Evolutionary conservation across 176 grass and related monocot genomes (phyloP).

Genomic region (Hyparrhenia diplandra): DNA sequence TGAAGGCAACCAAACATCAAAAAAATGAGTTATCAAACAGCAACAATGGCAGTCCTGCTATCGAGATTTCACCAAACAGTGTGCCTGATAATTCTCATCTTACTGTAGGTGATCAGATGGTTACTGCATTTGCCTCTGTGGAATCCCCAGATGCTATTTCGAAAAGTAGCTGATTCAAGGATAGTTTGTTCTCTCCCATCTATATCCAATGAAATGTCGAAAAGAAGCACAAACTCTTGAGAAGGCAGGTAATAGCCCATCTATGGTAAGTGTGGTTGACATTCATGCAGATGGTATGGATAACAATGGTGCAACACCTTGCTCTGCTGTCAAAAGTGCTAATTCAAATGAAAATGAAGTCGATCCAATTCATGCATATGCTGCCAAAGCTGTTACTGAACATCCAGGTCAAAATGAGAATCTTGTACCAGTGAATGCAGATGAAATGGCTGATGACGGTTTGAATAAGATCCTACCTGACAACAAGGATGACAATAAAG

Average conservation of each 20-base stretch:
- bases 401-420: constrained; percentile 25
- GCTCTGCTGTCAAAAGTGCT: constrained; percentile 10
- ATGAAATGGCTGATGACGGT: constrained; percentile 36
- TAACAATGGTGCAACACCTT: constrained; percentile 25
- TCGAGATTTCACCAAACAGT: constrained; percentile 39
- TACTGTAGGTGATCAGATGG: constrained; percentile 27
- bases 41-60: constrained; percentile 11
- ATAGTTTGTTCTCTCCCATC: constrained; percentile 23
- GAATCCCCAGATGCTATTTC: constrained; percentile 26
- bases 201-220: constrained; percentile 31
- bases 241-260: constrained; percentile 19
- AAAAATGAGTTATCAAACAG: constrained; percentile 5
- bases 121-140: constrained; percentile 19
- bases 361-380: constrained; percentile 9
- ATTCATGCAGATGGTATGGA: constrained; percentile 34
- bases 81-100: constrained; percentile 24
- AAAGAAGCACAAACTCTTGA: constrained; percentile 28
- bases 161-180: constrained; percentile 48
- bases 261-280: constrained; percentile 7
- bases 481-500: constrained; percentile 15
- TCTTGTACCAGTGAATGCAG: constrained; percentile 6
- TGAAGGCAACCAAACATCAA: constrained; percentile 26
- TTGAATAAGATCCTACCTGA: constrained; percentile 11
- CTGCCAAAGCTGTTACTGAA: constrained; percentile 24
- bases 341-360: constrained; percentile 32